These are phyloP conservation scores for Fusarium irregulare DNA, from an alignment of 2,329 filamentous ascomycete species.

Conservation along the genomic window DNA sequence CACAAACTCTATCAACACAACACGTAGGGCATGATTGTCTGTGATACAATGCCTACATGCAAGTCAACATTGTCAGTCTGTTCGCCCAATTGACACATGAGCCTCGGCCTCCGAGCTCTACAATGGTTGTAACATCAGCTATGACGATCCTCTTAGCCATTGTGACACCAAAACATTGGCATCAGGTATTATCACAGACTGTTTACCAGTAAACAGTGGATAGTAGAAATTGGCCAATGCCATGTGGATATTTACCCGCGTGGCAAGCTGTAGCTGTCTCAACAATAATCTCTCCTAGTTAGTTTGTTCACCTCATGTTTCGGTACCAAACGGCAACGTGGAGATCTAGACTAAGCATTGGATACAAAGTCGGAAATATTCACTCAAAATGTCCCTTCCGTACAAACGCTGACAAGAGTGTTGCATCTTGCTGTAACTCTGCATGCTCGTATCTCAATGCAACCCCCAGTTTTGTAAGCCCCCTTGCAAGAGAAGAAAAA, in stretches of 20 bases:
- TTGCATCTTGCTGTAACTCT: background rate
- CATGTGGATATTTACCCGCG: conserved; percentile 1
- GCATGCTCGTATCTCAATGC: conserved; percentile 19
- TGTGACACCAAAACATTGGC: conserved; percentile 21
- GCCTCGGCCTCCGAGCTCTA: conserved; percentile 7
- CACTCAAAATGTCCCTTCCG: background rate
- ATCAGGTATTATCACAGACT: conserved; percentile 16
- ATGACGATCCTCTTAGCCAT: conserved; percentile 12
- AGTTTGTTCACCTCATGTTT: conserved; percentile 5
- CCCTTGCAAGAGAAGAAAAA: conserved; percentile 3
- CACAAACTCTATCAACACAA: background rate
- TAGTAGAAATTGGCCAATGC: conserved; percentile 18
- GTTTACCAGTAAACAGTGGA: background rate
- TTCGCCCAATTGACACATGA: background rate
- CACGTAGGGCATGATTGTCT: background rate
- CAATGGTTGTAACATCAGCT: conserved; percentile 15
- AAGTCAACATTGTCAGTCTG: background rate
- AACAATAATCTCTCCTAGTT: conserved; percentile 1
- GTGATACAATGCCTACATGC: background rate
- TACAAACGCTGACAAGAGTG: background rate
- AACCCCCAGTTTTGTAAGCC: conserved; percentile 7
- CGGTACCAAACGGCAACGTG: background rate
- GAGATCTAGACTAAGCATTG: background rate
- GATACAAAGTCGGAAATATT: conserved; percentile 7
- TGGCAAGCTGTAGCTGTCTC: conserved; percentile 30